Evolutionary conservation across 164 flowering plant genomes (phyloP).

Genomic region (Santalum album): DNA sequence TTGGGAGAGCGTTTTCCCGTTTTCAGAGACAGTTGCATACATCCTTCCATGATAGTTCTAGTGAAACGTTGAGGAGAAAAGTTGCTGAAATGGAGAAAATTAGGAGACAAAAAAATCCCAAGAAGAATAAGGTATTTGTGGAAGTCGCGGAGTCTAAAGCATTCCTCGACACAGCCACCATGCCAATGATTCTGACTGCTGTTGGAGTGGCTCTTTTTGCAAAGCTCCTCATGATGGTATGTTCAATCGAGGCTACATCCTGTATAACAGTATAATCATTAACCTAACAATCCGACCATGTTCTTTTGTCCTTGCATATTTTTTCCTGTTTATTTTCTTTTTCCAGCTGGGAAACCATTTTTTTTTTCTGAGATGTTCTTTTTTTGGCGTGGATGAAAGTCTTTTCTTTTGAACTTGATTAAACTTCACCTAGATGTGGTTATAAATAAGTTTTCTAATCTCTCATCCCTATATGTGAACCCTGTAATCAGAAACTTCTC

Average conservation of each 20-base stretch:
- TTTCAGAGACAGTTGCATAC: conserved; percentile 17
- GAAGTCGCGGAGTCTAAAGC: conserved; percentile 52
- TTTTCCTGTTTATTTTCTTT: neutral
- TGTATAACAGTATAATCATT: too few species aligned
- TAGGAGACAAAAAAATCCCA: conserved; percentile 30
- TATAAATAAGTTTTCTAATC: too few species aligned
- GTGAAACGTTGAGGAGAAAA: conserved; percentile 48
- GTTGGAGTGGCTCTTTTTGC: conserved; percentile 65
- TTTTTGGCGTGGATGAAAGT: too few species aligned
- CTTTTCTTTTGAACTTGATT: too few species aligned
- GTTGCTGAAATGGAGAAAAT: conserved; percentile 33
- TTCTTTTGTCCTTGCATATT: neutral
- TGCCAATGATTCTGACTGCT: conserved; percentile 65
- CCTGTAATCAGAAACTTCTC: too few species aligned
- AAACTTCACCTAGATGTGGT: too few species aligned
- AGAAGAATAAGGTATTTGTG: conserved; percentile 44
- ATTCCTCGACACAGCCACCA: conserved; percentile 63
- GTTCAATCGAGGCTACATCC: too few species aligned
- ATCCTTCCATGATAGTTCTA: conserved; percentile 30
- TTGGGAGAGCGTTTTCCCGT: neutral
- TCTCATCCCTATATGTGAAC: too few species aligned
- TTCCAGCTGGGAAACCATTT: too few species aligned
- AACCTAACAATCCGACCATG: neutral
- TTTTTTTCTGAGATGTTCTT: too few species aligned
- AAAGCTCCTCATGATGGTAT: conserved; percentile 81